These are phyloP conservation scores for Candida tammaniensis DNA, from an alignment of 805 yeast species.

Conservation along the genomic window DNA sequence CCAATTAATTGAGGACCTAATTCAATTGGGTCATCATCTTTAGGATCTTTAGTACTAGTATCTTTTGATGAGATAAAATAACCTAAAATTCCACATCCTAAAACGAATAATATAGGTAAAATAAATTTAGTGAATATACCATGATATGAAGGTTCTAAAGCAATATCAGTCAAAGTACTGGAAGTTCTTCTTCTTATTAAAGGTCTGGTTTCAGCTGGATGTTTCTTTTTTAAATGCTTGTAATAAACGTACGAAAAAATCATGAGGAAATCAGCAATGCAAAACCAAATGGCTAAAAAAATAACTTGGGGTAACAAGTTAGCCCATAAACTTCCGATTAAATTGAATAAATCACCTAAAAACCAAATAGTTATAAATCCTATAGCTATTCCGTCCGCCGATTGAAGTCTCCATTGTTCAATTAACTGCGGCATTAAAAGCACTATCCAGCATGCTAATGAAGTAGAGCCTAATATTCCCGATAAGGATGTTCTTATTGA, in stretches of 20 bases:
- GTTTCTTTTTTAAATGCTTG: constrained; percentile 30
- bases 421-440: constrained; percentile 71
- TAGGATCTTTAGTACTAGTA: constrained; percentile 17
- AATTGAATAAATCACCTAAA: constrained; percentile 66
- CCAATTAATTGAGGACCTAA: constrained; percentile 69
- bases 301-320: constrained; percentile 66
- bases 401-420: constrained; percentile 75
- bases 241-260: constrained; percentile 60
- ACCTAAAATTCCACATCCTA: constrained; percentile 61
- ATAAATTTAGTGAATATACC: constrained; percentile 49
- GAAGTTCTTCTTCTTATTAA: constrained; percentile 46
- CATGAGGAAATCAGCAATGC: constrained; percentile 63
- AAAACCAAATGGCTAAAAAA: constrained; percentile 72
- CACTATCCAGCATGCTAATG: constrained; percentile 79
- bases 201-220: constrained; percentile 23
- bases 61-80: constrained; percentile 46
- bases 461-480: constrained; percentile 66
- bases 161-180: constrained; percentile 50
- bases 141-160: constrained; percentile 45
- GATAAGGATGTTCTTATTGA: constrained; percentile 45
- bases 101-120: constrained; percentile 59
- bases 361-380: constrained; percentile 69
- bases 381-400: constrained; percentile 74
- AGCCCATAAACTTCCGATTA: constrained; percentile 70
- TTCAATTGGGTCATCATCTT: constrained; percentile 21